Conservation (phyloP, 306 rosid genomes). For the Senna tora region DNA sequence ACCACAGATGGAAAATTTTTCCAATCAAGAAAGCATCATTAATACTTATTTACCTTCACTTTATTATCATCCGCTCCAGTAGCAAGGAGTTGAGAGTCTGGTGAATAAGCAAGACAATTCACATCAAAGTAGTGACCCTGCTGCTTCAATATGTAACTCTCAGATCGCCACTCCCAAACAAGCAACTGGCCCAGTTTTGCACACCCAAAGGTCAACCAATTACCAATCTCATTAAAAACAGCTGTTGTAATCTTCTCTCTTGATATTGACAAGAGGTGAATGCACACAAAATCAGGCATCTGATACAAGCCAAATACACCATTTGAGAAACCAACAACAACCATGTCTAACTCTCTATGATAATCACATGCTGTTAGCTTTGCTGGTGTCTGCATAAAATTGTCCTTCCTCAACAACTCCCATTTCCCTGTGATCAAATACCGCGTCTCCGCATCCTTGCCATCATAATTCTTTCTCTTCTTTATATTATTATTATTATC, state of each 20-base stretch:
- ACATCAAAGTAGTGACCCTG: conserved; percentile 99
- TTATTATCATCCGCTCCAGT: conserved; percentile 99
- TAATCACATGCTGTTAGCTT: conserved; percentile 80
- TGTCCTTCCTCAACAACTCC: conserved; percentile 79
- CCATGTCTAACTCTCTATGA: conserved; percentile 75
- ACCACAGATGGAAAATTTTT: not conserved
- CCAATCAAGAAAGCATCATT: conserved; percentile 10
- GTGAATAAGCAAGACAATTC: conserved; percentile 80
- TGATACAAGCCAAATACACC: conserved; percentile 89
- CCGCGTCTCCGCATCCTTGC: conserved; percentile 39
- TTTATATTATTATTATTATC: conserved; percentile 44
- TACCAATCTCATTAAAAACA: conserved; percentile 79
- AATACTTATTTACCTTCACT: conserved; percentile 70
- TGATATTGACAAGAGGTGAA: conserved; percentile 77
- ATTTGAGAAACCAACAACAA: conserved; percentile 85
- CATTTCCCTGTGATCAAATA: conserved; percentile 73
- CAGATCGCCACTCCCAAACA: conserved; percentile 97
- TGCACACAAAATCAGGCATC: conserved; percentile 93
- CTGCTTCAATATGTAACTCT: conserved; percentile 91
- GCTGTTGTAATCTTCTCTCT: conserved; percentile 87
- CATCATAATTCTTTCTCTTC: conserved; percentile 59
- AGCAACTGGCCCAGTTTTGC: conserved; percentile 91
- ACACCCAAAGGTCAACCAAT: conserved; percentile 90
- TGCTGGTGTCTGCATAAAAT: conserved; percentile 59
- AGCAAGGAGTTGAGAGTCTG: conserved; percentile 84